These are phyloP conservation scores for Onygena corvina DNA, from an alignment of 2,329 filamentous ascomycete species.

Conservation along the genomic window DNA sequence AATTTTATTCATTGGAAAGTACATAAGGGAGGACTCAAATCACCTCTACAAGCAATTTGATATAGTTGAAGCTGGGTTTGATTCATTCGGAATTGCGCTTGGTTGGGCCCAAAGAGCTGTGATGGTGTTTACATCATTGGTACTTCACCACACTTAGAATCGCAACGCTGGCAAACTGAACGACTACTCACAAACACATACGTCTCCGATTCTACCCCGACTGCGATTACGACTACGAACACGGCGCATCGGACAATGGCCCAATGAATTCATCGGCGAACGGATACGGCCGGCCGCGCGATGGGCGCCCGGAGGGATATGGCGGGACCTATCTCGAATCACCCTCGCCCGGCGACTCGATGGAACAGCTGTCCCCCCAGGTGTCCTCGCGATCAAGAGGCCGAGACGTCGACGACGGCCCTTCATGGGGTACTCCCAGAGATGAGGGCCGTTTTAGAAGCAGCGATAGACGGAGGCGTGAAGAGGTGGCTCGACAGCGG, in stretches of 20 bases:
- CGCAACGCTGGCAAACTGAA: no score
- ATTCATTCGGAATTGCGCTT: no score
- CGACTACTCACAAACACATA: conserved; percentile 1
- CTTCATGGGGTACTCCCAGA: conserved; percentile 20
- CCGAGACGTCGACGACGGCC: conserved; percentile 22
- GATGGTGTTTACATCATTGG: no score
- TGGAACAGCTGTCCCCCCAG: conserved; percentile 21
- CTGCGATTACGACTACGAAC: conserved; percentile 24
- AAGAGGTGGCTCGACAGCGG: not conserved
- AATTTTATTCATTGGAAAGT: not conserved
- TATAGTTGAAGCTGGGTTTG: no score
- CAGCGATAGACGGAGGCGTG: conserved; percentile 15
- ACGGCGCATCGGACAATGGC: conserved; percentile 21
- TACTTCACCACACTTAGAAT: no score
- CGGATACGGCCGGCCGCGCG: conserved; percentile 17
- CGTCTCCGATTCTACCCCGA: no score
- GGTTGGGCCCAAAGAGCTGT: no score
- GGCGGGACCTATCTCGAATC: conserved; percentile 32
- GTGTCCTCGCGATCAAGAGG: conserved; percentile 28
- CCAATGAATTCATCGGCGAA: conserved; percentile 9
- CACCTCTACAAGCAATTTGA: no score
- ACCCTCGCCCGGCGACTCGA: conserved; percentile 23
- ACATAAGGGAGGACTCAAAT: no score
- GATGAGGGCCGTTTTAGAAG: conserved; percentile 20
- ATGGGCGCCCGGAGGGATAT: conserved; percentile 34